Evolutionary conservation across 257 asterid species (phyloP).

Genomic region (Solanum ossicruentum): DNA sequence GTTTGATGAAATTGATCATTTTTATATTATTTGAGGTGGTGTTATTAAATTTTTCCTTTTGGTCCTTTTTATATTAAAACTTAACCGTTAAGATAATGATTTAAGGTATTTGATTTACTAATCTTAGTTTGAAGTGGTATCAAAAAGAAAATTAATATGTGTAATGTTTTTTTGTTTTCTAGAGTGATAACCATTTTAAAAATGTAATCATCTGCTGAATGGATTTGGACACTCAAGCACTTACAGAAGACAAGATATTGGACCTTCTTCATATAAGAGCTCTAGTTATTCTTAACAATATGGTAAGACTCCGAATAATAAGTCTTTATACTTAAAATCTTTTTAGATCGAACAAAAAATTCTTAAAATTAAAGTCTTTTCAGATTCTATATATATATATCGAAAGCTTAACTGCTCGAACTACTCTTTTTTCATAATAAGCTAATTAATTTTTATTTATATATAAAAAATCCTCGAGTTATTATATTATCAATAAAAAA

Average conservation of each 20-base stretch:
- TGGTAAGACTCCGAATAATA: not conserved
- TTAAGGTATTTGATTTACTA: not conserved
- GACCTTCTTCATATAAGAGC: not conserved
- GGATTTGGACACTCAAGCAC: not conserved
- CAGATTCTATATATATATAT: no score
- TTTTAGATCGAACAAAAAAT: no score
- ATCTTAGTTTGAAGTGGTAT: not conserved
- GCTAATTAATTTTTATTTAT: not conserved
- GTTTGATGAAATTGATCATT: no score
- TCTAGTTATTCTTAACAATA: not conserved
- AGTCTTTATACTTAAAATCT: not conserved
- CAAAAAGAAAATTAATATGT: no score
- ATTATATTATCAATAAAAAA: not conserved
- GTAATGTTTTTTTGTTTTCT: no score
- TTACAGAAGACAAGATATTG: not conserved
- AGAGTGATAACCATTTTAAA: no score
- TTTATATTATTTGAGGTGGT: not conserved
- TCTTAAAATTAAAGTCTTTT: no score
- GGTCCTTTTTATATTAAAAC: no score
- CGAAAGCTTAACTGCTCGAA: no score
- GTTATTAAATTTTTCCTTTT: no score
- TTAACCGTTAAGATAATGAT: no score
- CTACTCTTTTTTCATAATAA: not conserved
- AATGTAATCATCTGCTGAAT: not conserved
- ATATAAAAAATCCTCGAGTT: not conserved